A percentile compares a stretch with the other conserved stretches of the same genome.
phyloP scores from a whole-genome alignment of 495 filamentous ascomycete genomes.

The Terfezia boudieri region DNA sequence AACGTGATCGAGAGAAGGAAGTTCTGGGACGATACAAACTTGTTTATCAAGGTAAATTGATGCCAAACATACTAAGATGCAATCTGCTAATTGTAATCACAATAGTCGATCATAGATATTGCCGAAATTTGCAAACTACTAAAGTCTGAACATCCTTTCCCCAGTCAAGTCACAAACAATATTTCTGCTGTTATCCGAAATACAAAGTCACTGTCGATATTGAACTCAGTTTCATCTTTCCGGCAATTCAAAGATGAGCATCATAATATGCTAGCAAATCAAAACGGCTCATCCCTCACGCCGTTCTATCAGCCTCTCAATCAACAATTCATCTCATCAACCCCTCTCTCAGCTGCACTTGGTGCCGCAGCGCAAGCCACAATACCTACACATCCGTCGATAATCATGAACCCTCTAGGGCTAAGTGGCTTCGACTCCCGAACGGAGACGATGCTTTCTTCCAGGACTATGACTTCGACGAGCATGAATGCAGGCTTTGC shows the following conservation, averaged over 20 bases:
- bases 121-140: conserved; percentile 18
- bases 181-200: conserved; percentile 16
- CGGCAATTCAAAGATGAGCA: conserved; percentile 10
- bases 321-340: conserved; percentile 21
- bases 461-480: not conserved
- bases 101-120: conserved; percentile 15
- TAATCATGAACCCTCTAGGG: not conserved
- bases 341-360: conserved; percentile 63
- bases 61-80: not conserved
- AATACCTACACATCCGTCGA: conserved; percentile 28
- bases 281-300: not conserved
- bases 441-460: not conserved
- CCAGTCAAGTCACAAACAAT: conserved; percentile 11
- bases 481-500: not conserved
- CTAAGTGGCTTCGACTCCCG: not conserved
- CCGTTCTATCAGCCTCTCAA: conserved; percentile 8
- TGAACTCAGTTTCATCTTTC: conserved; percentile 14
- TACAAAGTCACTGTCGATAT: conserved; percentile 18
- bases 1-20: conserved; percentile 15
- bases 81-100: not conserved
- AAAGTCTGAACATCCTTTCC: conserved; percentile 16
- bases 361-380: conserved; percentile 79
- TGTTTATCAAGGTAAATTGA: conserved; percentile 15
- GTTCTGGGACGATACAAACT: conserved; percentile 19
- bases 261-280: not conserved